phyloP scores from a whole-genome alignment of 805 yeast genomes.

The Teunomyces tritomae region DNA sequence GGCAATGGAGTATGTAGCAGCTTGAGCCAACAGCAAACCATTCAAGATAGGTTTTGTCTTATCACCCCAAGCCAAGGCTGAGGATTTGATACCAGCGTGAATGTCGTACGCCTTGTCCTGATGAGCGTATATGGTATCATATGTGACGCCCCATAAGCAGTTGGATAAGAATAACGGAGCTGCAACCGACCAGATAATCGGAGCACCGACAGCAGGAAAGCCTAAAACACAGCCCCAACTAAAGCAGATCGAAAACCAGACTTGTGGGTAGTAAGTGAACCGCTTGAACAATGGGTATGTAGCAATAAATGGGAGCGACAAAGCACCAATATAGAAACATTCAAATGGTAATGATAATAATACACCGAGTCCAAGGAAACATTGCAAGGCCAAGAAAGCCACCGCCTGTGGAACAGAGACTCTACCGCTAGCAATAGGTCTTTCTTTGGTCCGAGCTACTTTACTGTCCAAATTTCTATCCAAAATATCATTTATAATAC shows the following conservation, averaged over 20 bases:
- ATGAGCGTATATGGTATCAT: constrained; percentile 96
- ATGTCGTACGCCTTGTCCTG: constrained; percentile 91
- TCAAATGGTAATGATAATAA: constrained; percentile 71
- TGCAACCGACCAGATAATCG: constrained; percentile 71
- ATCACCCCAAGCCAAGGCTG: constrained; percentile 93
- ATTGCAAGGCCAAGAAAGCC: constrained; percentile 68
- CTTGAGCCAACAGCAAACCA: constrained; percentile 65
- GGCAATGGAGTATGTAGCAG: constrained; percentile 58
- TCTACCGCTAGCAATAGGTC: constrained; percentile 92
- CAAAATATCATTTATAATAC: constrained; percentile 87
- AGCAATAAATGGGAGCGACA: constrained; percentile 74
- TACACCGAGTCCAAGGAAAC: constrained; percentile 69
- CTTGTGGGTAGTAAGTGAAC: constrained; percentile 94
- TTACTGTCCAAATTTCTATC: constrained; percentile 81
- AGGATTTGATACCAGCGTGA: constrained; percentile 88
- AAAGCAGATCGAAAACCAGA: constrained; percentile 74
- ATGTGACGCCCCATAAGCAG: constrained; percentile 90
- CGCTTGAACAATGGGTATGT: constrained; percentile 92
- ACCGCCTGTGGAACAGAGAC: constrained; percentile 70
- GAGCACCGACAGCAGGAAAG: constrained; percentile 91
- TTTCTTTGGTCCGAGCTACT: constrained; percentile 81
- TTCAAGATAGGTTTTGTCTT: constrained; percentile 68
- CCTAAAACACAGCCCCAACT: constrained; percentile 95
- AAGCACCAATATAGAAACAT: constrained; percentile 80
- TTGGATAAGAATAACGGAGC: constrained; percentile 73